Evolutionary conservation across 805 yeast species (phyloP), one percentile per base, ranked within the genome.

Genomic region (Saccharomyces mikatae): DNA sequence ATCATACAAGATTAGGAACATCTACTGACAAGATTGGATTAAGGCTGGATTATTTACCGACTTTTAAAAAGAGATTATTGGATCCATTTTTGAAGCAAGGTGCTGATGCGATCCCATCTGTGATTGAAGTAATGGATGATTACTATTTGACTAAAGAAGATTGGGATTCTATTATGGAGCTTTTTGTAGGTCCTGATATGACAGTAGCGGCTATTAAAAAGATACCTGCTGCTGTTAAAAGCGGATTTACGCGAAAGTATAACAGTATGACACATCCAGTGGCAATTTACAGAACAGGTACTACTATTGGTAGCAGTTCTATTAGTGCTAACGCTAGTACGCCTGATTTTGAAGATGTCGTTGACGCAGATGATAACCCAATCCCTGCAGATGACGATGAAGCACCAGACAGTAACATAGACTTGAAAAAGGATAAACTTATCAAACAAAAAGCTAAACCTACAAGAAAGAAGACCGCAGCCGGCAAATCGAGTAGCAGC

Each of bases 111-210:
- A 79, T 92, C 31, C 74, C 74, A 0, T 79, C 77, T 2, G 85
- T 87, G 2, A 82, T 94, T 50, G 74, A 76, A n/a, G 63, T 81
- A 1, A 78, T 94, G 87, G 99, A 94, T 70, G 76, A 81, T 36
- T 94, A 94, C 69, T 94, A 82, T 64, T 69, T 94, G 41, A 87
- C 96, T 6, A 86, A 82, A 63, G 96, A 91, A 55, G 98, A 94
- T 69, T 92, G 96, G 91, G 98, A 92, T 65, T 79, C 78, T 24
- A 73, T 94, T 10, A 76, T 89, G 79, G 97, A 91, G 58, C 80
- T 91, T 57, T 86, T 89, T 17, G 84, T 90, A 11, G 96, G 96
- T 0, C 77, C 76, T 13, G 76, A 69, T 14, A 64, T 69, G 36
- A 76, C 80, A 17, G 80, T 78, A 6, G 63, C 67, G 0, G 64